Conservation (phyloP, 306 rosid species). For the Carpinus viminea region DNA sequence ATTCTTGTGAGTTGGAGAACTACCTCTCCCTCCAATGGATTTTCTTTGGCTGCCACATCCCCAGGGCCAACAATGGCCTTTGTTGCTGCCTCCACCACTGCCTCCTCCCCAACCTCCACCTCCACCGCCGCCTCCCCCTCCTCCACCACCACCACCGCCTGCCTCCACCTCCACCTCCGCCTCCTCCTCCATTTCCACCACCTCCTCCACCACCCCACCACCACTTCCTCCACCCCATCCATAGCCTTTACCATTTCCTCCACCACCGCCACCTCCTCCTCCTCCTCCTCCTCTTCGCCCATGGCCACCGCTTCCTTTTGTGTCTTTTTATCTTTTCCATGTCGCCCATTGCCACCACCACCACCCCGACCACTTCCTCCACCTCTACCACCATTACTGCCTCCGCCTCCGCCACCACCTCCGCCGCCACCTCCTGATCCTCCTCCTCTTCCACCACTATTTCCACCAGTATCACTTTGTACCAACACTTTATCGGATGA, state of each 20-base stretch:
- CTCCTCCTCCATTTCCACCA: not conserved
- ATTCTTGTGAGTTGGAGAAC: not conserved
- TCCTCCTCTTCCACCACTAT: not conserved
- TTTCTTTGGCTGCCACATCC: constrained; percentile 25
- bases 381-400: not conserved
- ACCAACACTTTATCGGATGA: constrained; percentile 4
- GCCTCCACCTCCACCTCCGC: not conserved
- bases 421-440: not conserved
- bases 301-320: not conserved
- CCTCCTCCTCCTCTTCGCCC: not conserved
- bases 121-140: not conserved
- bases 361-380: constrained; percentile 14
- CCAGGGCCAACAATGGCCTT: not conserved
- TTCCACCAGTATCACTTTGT: constrained; percentile 15
- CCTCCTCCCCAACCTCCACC: not conserved
- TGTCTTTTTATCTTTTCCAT: not conserved
- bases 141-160: no score
- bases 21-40: constrained; percentile 16
- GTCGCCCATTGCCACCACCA: constrained; percentile 1
- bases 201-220: constrained; percentile 24
- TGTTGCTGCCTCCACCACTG: not conserved
- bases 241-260: constrained; percentile 26
- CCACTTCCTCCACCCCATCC: constrained; percentile 33
- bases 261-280: not conserved
- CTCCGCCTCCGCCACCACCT: not conserved